Base-by-base conservation (phyloP, 352 stramenopile species). In the Pythium oligandrum region DNA sequence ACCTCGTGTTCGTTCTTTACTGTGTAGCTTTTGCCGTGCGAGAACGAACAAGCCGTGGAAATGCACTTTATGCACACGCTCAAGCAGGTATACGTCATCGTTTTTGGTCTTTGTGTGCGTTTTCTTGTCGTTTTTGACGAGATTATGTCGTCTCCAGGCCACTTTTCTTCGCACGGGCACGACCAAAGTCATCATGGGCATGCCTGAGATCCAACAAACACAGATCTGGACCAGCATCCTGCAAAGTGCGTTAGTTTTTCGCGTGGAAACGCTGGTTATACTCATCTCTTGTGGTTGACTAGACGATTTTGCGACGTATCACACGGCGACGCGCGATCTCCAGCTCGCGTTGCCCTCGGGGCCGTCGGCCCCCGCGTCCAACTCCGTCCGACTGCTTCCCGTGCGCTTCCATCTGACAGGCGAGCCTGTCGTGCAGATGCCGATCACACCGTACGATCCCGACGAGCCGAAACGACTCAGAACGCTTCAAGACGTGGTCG, bases 1-100 rank as follows among this genome's bases (percentile, higher is more conserved):
- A 10, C 50, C 10, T 42, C 44, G 40, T 32, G 6, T 8, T 32
- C 32, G 31, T 30, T 53, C 9, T 39, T 10, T 6, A 52, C 37
- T 3, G 1, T 26, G 42, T 53, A 84, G 53, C 60, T 93, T 4
- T 57, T 93, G 32, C 75, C 80, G 30, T 91, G 78, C 43, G 83
- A 90, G 37, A 87, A 90, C 48, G 75, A 91, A 47, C 64, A 82
- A 45, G 84, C 68, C 39, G 72, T 91, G 38, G 83, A 91, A 64
- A 78, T 66, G 12, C 75, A 91, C 65, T 93, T 91, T 44, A 93
- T 93, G 80, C 80, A 93, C 68, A 87, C 75, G 51, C 70, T 90
- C 38, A 93, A 93, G 59, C 83, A 93, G 57, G 66, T 75, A 42
- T 12, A 9, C 6, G 17, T 40, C 32, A 44, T 36, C 39, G 12